Conservation (phyloP, 139 green algal species). For the Trebouxia sp. region DNA sequence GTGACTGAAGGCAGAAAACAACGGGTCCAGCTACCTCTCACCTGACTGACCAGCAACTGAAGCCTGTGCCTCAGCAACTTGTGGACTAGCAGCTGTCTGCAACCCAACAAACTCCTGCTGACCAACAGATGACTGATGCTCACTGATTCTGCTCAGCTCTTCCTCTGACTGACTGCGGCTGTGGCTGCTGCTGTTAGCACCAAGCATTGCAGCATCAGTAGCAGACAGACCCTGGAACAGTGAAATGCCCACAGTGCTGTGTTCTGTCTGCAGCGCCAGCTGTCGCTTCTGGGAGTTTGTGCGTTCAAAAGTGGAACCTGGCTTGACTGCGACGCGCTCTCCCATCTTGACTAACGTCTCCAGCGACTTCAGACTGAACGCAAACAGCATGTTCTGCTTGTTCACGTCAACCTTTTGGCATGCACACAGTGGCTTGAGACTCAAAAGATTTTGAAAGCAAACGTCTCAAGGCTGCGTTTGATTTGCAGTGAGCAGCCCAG, state of each 20-base stretch:
- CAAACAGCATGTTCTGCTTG: not conserved
- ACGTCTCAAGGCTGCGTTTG: too few relatives aligned
- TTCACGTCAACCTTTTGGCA: not conserved
- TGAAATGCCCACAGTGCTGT: conserved; percentile 15
- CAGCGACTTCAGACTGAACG: conserved; percentile 36
- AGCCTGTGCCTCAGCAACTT: too few relatives aligned
- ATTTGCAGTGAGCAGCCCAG: not conserved
- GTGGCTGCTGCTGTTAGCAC: not conserved
- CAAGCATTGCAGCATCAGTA: not conserved
- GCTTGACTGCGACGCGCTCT: conserved; percentile 38
- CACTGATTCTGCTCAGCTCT: not conserved
- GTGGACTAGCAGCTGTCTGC: too few relatives aligned
- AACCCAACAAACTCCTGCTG: too few relatives aligned
- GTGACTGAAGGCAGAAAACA: too few relatives aligned
- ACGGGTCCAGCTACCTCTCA: too few relatives aligned
- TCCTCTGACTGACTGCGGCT: not conserved
- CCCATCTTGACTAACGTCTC: conserved; percentile 58
- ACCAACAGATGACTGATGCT: too few relatives aligned
- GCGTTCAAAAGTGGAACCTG: not conserved
- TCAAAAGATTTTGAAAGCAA: too few relatives aligned
- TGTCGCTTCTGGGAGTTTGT: not conserved
- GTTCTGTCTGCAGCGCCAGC: not conserved
- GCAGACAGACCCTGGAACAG: not conserved
- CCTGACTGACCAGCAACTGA: too few relatives aligned
- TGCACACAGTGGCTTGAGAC: not conserved